Percentiles rank a stretch among this genome's conserved stretches.
phyloP scores from a whole-genome alignment of 2,329 filamentous ascomycete genomes.

The Whalleya microplaca region DNA sequence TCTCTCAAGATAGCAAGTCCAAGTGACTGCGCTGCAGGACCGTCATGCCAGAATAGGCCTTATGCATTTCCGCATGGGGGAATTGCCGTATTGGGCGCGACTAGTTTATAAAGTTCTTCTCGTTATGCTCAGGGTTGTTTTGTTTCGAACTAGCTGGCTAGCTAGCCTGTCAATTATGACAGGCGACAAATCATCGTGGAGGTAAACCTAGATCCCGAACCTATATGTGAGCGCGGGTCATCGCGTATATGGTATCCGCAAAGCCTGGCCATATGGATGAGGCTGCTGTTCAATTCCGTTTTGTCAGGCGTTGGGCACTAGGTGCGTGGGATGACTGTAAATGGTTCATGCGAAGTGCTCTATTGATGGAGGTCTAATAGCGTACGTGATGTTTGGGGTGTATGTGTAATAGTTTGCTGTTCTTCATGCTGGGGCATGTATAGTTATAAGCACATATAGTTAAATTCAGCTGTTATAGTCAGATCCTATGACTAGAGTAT shows the following conservation, averaged over 20 bases:
- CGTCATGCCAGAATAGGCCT: background rate
- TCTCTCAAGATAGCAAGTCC: too few species aligned
- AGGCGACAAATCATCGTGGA: too few species aligned
- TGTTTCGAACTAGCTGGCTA: too few species aligned
- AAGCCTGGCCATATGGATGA: background rate
- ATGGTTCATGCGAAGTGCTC: background rate
- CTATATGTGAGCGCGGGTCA: too few species aligned
- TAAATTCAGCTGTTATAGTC: background rate
- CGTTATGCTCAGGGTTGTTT: too few species aligned
- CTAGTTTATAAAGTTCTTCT: too few species aligned
- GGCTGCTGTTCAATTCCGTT: background rate
- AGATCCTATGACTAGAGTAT: background rate
- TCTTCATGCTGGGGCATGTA: background rate
- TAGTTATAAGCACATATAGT: background rate
- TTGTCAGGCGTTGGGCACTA: background rate
- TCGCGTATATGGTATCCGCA: too few species aligned
- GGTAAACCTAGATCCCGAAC: too few species aligned
- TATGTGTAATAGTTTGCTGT: background rate
- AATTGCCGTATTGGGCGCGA: too few species aligned
- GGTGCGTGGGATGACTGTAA: background rate
- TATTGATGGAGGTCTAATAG: background rate
- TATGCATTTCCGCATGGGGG: background rate
- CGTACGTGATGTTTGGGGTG: background rate
- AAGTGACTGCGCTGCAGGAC: too few species aligned
- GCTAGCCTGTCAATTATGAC: too few species aligned